phyloP scores from a whole-genome alignment of 371 early-diverging fungal species.

The Dichotomocladium elegans region DNA sequence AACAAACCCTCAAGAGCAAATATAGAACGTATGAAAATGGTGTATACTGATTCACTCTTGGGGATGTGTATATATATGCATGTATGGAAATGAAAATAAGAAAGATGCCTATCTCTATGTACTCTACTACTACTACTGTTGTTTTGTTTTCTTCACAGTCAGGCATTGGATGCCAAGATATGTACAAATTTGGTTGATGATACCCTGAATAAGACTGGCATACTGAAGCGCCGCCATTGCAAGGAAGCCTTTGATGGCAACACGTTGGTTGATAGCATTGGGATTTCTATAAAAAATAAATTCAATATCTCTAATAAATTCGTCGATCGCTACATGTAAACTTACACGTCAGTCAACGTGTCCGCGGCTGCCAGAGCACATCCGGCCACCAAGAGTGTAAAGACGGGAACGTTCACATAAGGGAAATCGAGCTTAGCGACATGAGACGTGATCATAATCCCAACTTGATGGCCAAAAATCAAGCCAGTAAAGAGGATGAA shows the following conservation, averaged over 20 bases:
- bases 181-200: slow-evolving; percentile 80
- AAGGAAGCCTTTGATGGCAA: slow-evolving; percentile 18
- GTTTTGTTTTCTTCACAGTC: not conserved
- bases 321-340: too few species aligned
- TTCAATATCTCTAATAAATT: too few species aligned
- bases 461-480: slow-evolving; percentile 83
- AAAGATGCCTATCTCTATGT: not conserved
- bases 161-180: slow-evolving; percentile 85
- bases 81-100: not conserved
- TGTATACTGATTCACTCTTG: not conserved
- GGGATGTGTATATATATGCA: not conserved
- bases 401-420: slow-evolving; percentile 61
- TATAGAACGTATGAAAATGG: not conserved
- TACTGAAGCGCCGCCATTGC: slow-evolving; percentile 44
- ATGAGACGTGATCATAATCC: slow-evolving; percentile 83
- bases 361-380: slow-evolving; percentile 61
- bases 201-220: slow-evolving; percentile 62
- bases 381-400: slow-evolving; percentile 49
- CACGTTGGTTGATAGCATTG: slow-evolving; percentile 19
- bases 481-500: slow-evolving; percentile 71
- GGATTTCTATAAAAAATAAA: slow-evolving; percentile 11
- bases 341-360: slow-evolving; percentile 45
- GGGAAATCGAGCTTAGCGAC: slow-evolving; percentile 82
- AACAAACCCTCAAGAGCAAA: too few species aligned
- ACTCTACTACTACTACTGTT: too few species aligned